These are phyloP conservation scores for Pichia inconspicua DNA, from an alignment of 1,139 yeast species.

Conservation along the genomic window DNA sequence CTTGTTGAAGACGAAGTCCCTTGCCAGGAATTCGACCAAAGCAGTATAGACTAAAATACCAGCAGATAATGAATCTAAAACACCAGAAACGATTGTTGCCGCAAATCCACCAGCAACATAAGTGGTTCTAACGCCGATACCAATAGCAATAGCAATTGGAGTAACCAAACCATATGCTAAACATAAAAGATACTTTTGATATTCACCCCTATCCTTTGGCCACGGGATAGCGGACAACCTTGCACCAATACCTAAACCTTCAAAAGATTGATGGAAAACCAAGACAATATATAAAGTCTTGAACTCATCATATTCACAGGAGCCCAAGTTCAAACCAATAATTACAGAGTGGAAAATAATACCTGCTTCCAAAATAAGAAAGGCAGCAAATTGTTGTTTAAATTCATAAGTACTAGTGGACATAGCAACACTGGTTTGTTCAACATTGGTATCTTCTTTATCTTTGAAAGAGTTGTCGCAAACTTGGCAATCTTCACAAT, in stretches of 20 bases:
- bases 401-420: constrained; percentile 36
- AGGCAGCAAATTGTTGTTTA: constrained; percentile 15
- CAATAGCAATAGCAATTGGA: constrained; percentile 81
- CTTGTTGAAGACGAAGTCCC: constrained; percentile 67
- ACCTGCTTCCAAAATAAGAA: constrained; percentile 48
- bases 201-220: constrained; percentile 36
- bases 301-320: constrained; percentile 59
- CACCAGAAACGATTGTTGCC: constrained; percentile 67
- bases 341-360: constrained; percentile 50
- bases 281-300: constrained; percentile 68
- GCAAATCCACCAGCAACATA: constrained; percentile 51
- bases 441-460: constrained; percentile 10
- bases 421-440: constrained; percentile 34
- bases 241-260: constrained; percentile 87
- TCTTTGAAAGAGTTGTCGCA: background rate
- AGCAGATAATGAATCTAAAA: constrained; percentile 74
- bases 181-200: constrained; percentile 19
- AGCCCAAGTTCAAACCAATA: constrained; percentile 46
- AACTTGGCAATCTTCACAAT: constrained; percentile 6
- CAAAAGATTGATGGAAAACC: constrained; percentile 87
- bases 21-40: constrained; percentile 80
- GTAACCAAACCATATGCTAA: constrained; percentile 57
- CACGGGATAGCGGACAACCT: constrained; percentile 69
- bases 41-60: constrained; percentile 85
- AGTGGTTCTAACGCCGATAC: constrained; percentile 68